These are phyloP conservation scores for Tricholoma hemisulphureum DNA, from an alignment of 768 basidiomycete species.

Conservation along the genomic window DNA sequence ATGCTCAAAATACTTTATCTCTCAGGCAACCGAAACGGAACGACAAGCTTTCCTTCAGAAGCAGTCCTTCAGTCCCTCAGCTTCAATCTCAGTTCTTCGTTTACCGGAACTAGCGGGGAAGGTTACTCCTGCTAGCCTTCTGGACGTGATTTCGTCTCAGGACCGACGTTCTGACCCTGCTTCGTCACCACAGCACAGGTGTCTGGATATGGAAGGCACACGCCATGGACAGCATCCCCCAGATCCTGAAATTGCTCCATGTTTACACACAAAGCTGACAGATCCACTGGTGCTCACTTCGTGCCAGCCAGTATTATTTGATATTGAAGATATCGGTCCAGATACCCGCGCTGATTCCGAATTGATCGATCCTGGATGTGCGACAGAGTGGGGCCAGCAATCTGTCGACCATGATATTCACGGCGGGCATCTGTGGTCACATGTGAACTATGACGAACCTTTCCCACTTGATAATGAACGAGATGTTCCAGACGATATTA, in stretches of 20 bases:
- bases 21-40: neutral
- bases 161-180: neutral
- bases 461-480: neutral
- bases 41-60: neutral
- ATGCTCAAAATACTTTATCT: neutral
- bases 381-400: neutral
- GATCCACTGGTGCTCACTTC: neutral
- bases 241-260: neutral
- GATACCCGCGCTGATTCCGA: neutral
- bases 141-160: neutral
- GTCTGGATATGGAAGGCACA: neutral
- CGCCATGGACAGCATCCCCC: neutral
- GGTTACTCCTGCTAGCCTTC: neutral
- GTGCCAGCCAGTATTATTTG: neutral
- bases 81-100: neutral
- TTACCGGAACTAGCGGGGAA: neutral
- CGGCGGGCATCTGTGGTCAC: neutral
- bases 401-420: neutral
- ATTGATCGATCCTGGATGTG: neutral
- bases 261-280: neutral
- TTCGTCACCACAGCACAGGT: neutral
- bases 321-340: neutral
- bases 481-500: neutral
- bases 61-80: neutral
- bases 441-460: neutral